A percentile compares a stretch with the other conserved stretches of the same genome.
Conservation (phyloP, 2,329 filamentous ascomycete genomes). For the Pseudogymnoascus sp. region DNA sequence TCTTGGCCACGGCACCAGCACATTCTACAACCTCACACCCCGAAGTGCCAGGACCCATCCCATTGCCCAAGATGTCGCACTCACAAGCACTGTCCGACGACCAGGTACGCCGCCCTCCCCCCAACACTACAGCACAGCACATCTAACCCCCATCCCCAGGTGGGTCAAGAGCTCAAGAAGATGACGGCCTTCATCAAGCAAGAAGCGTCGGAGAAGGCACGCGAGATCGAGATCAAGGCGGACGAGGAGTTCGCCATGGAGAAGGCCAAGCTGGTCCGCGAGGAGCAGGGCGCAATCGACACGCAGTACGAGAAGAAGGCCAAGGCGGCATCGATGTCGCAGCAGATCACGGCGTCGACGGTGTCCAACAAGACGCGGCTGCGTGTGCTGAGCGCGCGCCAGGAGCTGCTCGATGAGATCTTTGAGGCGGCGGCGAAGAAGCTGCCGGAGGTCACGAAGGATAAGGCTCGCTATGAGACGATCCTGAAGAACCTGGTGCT, state of each 20-base stretch:
- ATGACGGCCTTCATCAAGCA: constrained; percentile 99
- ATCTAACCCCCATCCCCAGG: constrained; percentile 45
- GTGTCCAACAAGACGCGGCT: constrained; percentile 94
- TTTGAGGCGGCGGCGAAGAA: constrained; percentile 74
- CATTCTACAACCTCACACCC: not conserved
- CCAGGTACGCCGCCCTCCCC: constrained; percentile 55
- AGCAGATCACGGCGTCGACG: constrained; percentile 96
- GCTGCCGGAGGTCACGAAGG: constrained; percentile 58
- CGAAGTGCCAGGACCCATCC: constrained; percentile 12
- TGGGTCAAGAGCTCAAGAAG: constrained; percentile 97
- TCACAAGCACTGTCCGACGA: constrained; percentile 93
- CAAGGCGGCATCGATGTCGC: constrained; percentile 96
- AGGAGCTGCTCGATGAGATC: constrained; percentile 83
- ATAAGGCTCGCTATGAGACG: constrained; percentile 66
- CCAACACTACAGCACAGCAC: constrained; percentile 10
- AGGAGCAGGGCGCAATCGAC: constrained; percentile 92
- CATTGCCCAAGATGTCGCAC: constrained; percentile 70
- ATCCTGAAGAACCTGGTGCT: constrained; percentile 75
- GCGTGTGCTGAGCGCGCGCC: constrained; percentile 75
- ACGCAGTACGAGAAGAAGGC: constrained; percentile 94
- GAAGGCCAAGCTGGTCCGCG: constrained; percentile 95
- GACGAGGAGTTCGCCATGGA: constrained; percentile 99
- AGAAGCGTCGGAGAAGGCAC: constrained; percentile 93
- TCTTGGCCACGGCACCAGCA: constrained; percentile 6
- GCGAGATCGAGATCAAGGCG: constrained; percentile 96